Base-by-base conservation (phyloP, 2,329 filamentous ascomycete genomes). In the Xylariomycetidae sp. region DNA sequence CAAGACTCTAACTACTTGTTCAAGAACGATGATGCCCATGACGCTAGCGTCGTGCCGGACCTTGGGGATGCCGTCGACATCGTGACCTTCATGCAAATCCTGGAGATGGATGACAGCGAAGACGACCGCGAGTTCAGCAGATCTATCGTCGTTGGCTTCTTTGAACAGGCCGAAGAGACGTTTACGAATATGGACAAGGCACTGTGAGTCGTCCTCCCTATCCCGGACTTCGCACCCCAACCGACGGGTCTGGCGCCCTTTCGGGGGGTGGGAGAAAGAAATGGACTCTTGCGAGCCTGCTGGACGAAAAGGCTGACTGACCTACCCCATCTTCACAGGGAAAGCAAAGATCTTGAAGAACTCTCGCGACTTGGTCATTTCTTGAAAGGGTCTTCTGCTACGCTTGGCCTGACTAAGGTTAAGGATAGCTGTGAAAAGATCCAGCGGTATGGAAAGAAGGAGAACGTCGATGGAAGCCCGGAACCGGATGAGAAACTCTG, bases 91-190 rank as follows among this genome's bases (percentile, higher is more conserved):
- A 80, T 82, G 51, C 92, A 97, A 69, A 97, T 98, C 58, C 77
- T 97, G 43, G 92, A 97, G 63, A 96, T 98, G 90, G 92, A 98
- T 60, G 92, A 97, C 45, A 85, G 86, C 45, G 83, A 86, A 47
- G 77, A 81, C 9, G 85, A 90, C 44, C 75, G 81, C 50, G 88
- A 95, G 30, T 97, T 97, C 70, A 94, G 85, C 65, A 77, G 72
- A 51, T 82, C 84, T 40, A 89, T 98, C 46, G 89, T 97, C 30
- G 83, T 80, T 56, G 87, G 88, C 41, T 98, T 95, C 69, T 94
- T 97, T 49, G 81, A 88, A 13, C 92, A 98, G 66, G 90, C 88
- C 23, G 77, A 88, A 48, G 74, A 77, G 48, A 97, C 90, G 0
- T 96, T 97, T 60, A 64, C 65, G 13, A 79, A 88, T 50, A 96